Conservation (phyloP, 2,329 filamentous ascomycete genomes). For the Lanzia echinophila region DNA sequence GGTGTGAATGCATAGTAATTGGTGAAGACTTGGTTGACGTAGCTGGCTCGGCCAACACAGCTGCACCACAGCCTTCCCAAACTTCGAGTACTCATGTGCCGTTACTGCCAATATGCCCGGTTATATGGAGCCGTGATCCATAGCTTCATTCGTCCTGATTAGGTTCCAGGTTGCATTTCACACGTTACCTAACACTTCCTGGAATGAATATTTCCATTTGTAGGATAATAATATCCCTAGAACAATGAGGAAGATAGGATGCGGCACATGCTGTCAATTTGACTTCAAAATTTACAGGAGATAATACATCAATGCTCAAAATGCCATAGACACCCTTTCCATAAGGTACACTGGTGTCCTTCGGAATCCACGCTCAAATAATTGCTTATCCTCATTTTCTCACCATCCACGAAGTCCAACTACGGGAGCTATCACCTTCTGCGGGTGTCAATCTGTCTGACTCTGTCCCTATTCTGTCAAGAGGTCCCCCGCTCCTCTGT, state of each 20-base stretch:
- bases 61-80: no score
- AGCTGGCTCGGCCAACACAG: no score
- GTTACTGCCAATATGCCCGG: no score
- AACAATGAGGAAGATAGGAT: neutral
- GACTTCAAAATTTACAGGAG: slow-evolving; percentile 1
- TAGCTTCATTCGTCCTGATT: neutral
- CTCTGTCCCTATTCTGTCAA: slow-evolving; percentile 26
- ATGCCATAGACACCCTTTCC: slow-evolving; percentile 17
- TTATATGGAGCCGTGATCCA: neutral
- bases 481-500: slow-evolving; percentile 23
- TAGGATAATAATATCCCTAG: no score
- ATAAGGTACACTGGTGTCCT: slow-evolving; percentile 21
- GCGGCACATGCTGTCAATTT: neutral
- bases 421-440: slow-evolving; percentile 16
- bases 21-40: no score
- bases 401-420: slow-evolving; percentile 26
- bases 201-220: neutral
- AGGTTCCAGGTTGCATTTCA: neutral
- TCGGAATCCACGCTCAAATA: slow-evolving; percentile 2
- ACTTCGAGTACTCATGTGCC: no score
- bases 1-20: no score
- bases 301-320: slow-evolving; percentile 14
- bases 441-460: slow-evolving; percentile 3
- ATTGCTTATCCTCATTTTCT: slow-evolving; percentile 12
- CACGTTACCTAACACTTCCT: neutral